These are phyloP conservation scores for Phalaenopsis hybrid DNA, from an alignment of 116 monocot genomes.

Conservation along the genomic window DNA sequence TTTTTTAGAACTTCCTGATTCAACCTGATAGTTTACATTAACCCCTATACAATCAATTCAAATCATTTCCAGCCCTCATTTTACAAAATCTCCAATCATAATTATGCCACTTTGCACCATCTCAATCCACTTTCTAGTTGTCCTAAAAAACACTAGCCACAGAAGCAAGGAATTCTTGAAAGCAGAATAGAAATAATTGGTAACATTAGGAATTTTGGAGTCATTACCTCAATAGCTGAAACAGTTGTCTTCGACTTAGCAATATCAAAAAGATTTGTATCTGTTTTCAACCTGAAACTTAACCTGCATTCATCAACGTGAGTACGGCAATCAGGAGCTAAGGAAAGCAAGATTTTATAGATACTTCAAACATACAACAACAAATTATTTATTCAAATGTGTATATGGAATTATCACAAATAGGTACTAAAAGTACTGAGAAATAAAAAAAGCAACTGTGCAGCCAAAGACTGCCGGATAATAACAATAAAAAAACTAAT, in stretches of 20 bases:
- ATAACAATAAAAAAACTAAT: neutral
- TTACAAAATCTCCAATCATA: neutral
- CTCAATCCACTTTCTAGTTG: neutral
- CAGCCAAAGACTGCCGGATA: neutral
- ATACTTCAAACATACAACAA: neutral
- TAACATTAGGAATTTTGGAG: neutral
- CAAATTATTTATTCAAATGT: neutral
- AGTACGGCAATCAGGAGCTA: neutral
- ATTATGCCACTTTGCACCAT: neutral
- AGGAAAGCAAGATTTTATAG: neutral
- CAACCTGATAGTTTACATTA: neutral
- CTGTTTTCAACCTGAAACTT: slow-evolving; percentile 76
- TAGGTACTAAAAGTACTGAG: neutral
- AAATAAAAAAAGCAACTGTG: neutral
- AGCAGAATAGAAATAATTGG: slow-evolving; percentile 3
- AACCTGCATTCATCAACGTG: slow-evolving; percentile 53
- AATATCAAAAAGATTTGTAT: slow-evolving; percentile 97
- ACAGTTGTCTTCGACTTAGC: slow-evolving; percentile 88
- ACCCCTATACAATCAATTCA: neutral
- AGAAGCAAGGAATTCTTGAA: neutral
- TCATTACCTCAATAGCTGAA: slow-evolving; percentile 81
- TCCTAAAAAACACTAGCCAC: neutral
- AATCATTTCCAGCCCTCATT: neutral
- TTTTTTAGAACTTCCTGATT: neutral
- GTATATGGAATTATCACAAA: neutral